Evolutionary conservation across 2,329 filamentous ascomycete genomes (phyloP).

Genomic region (Diaporthe capsici): DNA sequence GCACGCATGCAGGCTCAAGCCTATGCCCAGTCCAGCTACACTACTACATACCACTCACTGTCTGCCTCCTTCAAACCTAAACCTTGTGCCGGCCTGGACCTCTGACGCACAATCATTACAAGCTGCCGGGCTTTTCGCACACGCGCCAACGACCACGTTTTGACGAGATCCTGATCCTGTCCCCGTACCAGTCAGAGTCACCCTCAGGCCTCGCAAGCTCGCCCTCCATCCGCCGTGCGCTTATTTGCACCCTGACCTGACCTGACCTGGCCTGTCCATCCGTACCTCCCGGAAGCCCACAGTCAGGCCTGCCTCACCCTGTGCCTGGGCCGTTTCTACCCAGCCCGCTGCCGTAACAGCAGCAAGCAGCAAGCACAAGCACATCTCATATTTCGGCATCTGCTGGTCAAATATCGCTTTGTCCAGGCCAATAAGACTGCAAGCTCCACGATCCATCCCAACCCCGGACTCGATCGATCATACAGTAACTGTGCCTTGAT

Average conservation of each 20-base stretch:
- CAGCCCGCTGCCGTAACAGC: conserved; percentile 35
- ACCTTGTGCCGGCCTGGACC: conserved; percentile 28
- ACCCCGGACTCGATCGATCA: conserved; percentile 34
- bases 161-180: conserved; percentile 28
- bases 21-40: conserved; percentile 33
- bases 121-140: conserved; percentile 29
- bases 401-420: conserved; percentile 36
- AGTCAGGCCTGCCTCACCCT: conserved; percentile 12
- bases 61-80: conserved; percentile 33
- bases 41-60: conserved; percentile 31
- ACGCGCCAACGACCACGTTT: conserved; percentile 24
- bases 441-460: conserved; percentile 35
- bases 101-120: conserved; percentile 31
- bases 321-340: conserved; percentile 35
- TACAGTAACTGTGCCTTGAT: conserved; percentile 37
- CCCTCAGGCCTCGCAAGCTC: conserved; percentile 29
- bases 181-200: neutral
- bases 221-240: conserved; percentile 21
- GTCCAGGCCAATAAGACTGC: conserved; percentile 35
- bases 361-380: conserved; percentile 26
- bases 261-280: conserved; percentile 27
- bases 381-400: conserved; percentile 34
- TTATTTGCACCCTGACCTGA: conserved; percentile 25
- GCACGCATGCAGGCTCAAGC: conserved; percentile 35
- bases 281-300: conserved; percentile 23